Base-by-base conservation (phyloP, 2,329 filamentous ascomycete genomes). In the Colletotrichum abscissum region DNA sequence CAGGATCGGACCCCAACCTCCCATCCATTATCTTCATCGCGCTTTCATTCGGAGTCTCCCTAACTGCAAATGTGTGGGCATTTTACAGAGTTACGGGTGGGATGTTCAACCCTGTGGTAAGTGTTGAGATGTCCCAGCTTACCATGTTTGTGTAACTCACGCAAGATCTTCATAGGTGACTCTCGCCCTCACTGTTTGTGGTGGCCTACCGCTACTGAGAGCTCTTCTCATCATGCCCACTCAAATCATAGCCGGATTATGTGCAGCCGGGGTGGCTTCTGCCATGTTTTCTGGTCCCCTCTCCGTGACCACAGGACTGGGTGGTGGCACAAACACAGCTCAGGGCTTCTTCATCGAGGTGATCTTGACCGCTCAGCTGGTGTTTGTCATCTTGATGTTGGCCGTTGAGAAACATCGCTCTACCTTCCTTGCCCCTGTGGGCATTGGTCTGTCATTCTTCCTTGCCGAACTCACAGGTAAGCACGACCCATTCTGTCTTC, bases 381-480 rank as follows among this genome's bases (percentile, higher is more conserved):
- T 92, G 8, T 84, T 93, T 66, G 88, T 91, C 3, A 89, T 93
- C 35, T 89, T 91, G 80, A 92, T 94, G 88, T 86, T 94, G 57
- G 92, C 92, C 0, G 89, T 90, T 4, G 92, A 94, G 79, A 94
- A 95, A 82, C 92, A 94, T 80, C 91, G 91, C 57, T 90, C 90
- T 2, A 95, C 93, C 0, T 94, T 88, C 78, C 82, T 94, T 1
- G 93, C 93, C 0, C 93, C 93, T 0, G 83, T 95, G 4, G 92
- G 91, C 14, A 94, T 95, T 76, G 93, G 93, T 1, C 81, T 94
- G 2, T 86, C 92, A 0, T 86, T 95, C 66, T 94, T 95, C 80
- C 87, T 94, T 56, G 83, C 84, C 5, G 82, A 88, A 78, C 79
- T 87, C 63, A 81, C 80, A 49, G 83, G 80, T 80, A 74, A 64